Evolutionary conservation across 192 early-diverging fungal genomes (phyloP).

Genomic region (Linnemannia elongata): DNA sequence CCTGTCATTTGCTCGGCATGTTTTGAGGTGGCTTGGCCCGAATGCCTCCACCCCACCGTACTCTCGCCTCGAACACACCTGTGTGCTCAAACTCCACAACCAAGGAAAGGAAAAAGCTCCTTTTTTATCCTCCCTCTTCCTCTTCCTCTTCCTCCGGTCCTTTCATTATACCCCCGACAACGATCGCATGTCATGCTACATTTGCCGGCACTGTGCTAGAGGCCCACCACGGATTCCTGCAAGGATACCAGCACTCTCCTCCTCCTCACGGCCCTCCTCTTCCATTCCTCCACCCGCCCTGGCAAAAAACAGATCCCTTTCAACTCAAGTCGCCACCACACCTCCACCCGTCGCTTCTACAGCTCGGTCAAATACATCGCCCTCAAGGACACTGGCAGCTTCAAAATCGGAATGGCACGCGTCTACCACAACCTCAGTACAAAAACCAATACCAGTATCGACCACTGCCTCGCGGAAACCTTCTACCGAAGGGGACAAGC

Average conservation of each 20-base stretch:
- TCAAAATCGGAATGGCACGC: neutral
- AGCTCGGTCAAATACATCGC: neutral
- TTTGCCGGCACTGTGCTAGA: slow-evolving; percentile 46
- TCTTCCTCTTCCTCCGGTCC: no score
- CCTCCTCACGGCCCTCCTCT: neutral
- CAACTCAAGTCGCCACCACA: neutral
- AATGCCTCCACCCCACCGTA: no score
- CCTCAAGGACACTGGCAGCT: neutral
- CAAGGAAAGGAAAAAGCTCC: no score
- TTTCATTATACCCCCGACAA: neutral
- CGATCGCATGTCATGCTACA: slow-evolving; percentile 40
- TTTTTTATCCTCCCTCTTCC: no score
- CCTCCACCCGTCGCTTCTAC: neutral
- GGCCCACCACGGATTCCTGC: slow-evolving; percentile 17
- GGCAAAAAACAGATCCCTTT: neutral
- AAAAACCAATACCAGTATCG: neutral
- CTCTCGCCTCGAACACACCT: no score
- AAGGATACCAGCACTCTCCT: neutral
- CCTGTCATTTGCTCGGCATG: no score
- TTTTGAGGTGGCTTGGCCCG: no score
- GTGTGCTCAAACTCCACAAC: no score
- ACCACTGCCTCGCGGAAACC: neutral
- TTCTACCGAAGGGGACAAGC: neutral
- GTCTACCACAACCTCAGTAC: neutral
- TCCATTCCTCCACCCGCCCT: neutral